These are phyloP conservation scores for Coemansia sp. DNA, from an alignment of 192 early-diverging fungal genomes.

Conservation along the genomic window DNA sequence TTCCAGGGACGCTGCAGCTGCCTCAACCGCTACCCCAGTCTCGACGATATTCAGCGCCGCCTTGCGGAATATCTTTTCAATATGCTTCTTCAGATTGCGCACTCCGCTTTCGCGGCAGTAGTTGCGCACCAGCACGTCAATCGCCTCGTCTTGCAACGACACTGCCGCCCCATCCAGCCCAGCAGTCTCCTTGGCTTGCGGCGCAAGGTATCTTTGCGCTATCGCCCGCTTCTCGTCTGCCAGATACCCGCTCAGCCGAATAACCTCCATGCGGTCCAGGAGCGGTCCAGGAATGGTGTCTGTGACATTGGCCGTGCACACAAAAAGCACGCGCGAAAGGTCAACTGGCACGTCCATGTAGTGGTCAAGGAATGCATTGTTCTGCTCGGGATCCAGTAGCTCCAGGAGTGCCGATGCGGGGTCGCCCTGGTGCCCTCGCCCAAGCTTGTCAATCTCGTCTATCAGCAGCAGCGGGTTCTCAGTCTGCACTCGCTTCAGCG, in stretches of 20 bases:
- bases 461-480: slow-evolving; percentile 97
- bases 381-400: slow-evolving; percentile 97
- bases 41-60: slow-evolving; percentile 85
- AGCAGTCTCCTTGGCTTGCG: slow-evolving; percentile 72
- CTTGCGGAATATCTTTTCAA: slow-evolving; percentile 98
- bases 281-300: slow-evolving; percentile 97
- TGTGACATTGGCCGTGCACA: slow-evolving; percentile 95
- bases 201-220: slow-evolving; percentile 86
- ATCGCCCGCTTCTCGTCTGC: slow-evolving; percentile 92
- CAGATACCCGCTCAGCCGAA: slow-evolving; percentile 86
- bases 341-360: slow-evolving; percentile 99
- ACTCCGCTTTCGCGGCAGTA: slow-evolving; percentile 98
- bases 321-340: slow-evolving; percentile 96
- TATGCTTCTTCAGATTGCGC: slow-evolving; percentile 96
- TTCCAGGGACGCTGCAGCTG: not conserved
- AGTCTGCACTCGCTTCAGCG: slow-evolving; percentile 96
- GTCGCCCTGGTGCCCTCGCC: slow-evolving; percentile 95
- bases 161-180: slow-evolving; percentile 77
- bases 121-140: slow-evolving; percentile 78
- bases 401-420: slow-evolving; percentile 95
- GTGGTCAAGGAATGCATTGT: slow-evolving; percentile 95
- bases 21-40: slow-evolving; percentile 43
- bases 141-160: slow-evolving; percentile 64
- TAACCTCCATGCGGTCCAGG: slow-evolving; percentile 99
- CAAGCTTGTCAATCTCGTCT: slow-evolving; percentile 99